Conservation (phyloP, 2,329 filamentous ascomycete genomes). For the Aspergillus japonicus region DNA sequence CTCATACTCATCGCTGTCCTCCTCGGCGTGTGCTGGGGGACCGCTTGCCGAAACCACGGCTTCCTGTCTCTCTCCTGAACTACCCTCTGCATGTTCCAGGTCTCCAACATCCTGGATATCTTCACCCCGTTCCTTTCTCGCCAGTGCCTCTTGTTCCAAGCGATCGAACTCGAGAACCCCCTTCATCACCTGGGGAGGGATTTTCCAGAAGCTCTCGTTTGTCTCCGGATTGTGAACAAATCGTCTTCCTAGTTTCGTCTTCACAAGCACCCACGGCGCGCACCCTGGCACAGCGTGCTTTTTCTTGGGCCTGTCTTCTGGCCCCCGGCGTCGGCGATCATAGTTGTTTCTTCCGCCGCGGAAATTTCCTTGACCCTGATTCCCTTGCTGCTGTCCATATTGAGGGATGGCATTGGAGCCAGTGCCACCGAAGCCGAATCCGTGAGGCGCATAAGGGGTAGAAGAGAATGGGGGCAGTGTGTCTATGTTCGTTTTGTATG, state of each 20-base stretch:
- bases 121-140: constrained; percentile 49
- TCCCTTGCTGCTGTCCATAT: constrained; percentile 28
- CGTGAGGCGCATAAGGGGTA: constrained; percentile 34
- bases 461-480: constrained; percentile 38
- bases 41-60: constrained; percentile 20
- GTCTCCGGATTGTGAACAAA: constrained; percentile 89
- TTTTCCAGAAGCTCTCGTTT: constrained; percentile 91
- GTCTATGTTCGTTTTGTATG: constrained; percentile 32
- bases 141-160: constrained; percentile 69
- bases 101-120: constrained; percentile 23
- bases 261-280: constrained; percentile 88
- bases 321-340: constrained; percentile 64
- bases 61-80: constrained; percentile 8
- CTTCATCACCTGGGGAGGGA: constrained; percentile 81
- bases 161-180: constrained; percentile 67
- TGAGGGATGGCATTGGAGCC: constrained; percentile 3
- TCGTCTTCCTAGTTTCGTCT: constrained; percentile 81
- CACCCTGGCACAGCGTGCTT: constrained; percentile 76
- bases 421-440: constrained; percentile 14
- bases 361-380: constrained; percentile 47
- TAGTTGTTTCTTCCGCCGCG: constrained; percentile 56
- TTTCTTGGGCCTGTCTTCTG: constrained; percentile 75
- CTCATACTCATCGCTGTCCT: constrained; percentile 71
- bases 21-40: constrained; percentile 37
- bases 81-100: constrained; percentile 17